These are phyloP conservation scores for Pecoramyces ruminantium DNA, from an alignment of 192 early-diverging fungal species.

Conservation along the genomic window DNA sequence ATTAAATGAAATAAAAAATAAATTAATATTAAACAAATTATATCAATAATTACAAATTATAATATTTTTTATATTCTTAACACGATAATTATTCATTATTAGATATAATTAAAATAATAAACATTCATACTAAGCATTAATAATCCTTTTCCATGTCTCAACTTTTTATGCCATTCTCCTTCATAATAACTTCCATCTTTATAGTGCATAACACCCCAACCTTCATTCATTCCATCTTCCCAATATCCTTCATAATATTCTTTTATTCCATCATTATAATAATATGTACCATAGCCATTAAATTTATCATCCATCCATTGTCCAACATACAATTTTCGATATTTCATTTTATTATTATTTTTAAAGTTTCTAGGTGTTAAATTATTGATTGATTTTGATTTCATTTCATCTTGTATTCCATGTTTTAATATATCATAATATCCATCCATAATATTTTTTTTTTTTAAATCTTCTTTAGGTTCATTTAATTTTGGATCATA, in stretches of 20 bases:
- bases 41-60: no score
- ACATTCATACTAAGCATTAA: conserved; percentile 22
- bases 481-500: background rate
- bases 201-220: conserved; percentile 36
- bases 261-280: conserved; percentile 25
- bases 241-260: conserved; percentile 31
- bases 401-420: background rate
- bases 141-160: conserved; percentile 36
- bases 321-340: conserved; percentile 37
- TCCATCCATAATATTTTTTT: background rate
- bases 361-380: background rate
- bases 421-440: background rate
- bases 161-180: conserved; percentile 38
- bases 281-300: conserved; percentile 31
- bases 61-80: no score
- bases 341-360: background rate
- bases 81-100: background rate
- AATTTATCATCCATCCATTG: conserved; percentile 25
- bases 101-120: background rate
- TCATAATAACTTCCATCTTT: conserved; percentile 28
- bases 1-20: no score
- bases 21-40: no score
- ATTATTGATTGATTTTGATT: background rate
- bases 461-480: background rate
- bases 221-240: conserved; percentile 27